phyloP scores from a whole-genome alignment of 2,329 filamentous ascomycete species.

The Botryotinia convoluta region DNA sequence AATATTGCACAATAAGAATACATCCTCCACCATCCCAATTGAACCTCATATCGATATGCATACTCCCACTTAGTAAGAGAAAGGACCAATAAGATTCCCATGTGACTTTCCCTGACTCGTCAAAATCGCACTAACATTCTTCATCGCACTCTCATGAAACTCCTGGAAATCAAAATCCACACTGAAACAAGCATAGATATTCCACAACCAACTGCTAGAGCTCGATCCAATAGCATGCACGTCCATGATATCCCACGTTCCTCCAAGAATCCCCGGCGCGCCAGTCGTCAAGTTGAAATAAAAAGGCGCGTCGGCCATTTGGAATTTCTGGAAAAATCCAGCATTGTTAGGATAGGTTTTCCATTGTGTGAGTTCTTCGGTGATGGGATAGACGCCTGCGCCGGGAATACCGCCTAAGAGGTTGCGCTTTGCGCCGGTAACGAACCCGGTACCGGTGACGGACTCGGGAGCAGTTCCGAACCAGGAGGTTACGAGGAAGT shows the following conservation, averaged over 20 bases:
- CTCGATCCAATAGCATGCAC: background rate
- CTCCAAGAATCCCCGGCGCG: background rate
- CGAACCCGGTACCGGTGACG: background rate
- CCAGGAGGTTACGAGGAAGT: slow-evolving; percentile 10
- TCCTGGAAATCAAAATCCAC: slow-evolving; percentile 2
- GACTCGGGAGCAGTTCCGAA: background rate
- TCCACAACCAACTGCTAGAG: slow-evolving; percentile 1
- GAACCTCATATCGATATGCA: background rate
- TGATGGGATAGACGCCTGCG: background rate
- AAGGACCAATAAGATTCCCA: background rate
- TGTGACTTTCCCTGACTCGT: background rate
- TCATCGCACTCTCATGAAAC: slow-evolving; percentile 14
- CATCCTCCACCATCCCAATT: background rate
- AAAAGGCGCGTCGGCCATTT: slow-evolving; percentile 1
- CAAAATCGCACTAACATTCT: slow-evolving; percentile 4
- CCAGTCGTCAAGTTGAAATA: background rate
- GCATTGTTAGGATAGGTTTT: background rate
- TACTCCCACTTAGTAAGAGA: background rate
- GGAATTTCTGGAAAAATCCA: background rate
- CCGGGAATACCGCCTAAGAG: background rate
- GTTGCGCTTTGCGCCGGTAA: background rate
- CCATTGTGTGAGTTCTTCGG: slow-evolving; percentile 8
- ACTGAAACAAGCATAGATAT: slow-evolving; percentile 14
- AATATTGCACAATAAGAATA: background rate
- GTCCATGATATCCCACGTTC: slow-evolving; percentile 8